Evolutionary conservation across 192 early-diverging fungal species (phyloP).

Genomic region (Piromyces finnis): DNA sequence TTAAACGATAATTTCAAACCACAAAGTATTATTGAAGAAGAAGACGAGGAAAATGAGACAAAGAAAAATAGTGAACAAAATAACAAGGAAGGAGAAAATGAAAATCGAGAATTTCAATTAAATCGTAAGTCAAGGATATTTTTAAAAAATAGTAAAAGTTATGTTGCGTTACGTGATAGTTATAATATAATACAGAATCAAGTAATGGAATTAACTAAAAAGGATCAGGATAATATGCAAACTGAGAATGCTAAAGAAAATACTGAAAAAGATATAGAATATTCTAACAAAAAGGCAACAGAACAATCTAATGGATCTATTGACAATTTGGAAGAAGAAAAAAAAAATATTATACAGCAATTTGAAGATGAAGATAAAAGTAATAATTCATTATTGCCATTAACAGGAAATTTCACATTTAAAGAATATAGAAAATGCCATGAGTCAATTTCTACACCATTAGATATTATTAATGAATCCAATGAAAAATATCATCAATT

Average conservation of each 20-base stretch:
- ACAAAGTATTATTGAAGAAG: not conserved
- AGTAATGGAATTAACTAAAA: not conserved
- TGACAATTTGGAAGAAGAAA: not conserved
- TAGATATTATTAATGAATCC: not conserved
- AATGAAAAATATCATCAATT: not conserved
- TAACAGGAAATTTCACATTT: not conserved
- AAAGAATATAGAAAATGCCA: not conserved
- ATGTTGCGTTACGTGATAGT: not conserved
- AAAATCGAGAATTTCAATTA: not conserved
- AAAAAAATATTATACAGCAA: not conserved
- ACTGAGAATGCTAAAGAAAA: no score
- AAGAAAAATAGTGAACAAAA: not conserved
- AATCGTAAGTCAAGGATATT: not conserved
- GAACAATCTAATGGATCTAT: not conserved
- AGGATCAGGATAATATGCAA: not conserved
- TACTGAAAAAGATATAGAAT: no score
- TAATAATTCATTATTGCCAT: not conserved
- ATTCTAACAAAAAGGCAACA: no score
- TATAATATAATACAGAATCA: not conserved
- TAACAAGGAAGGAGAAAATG: not conserved
- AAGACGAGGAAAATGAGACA: not conserved
- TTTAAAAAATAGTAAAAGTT: not conserved
- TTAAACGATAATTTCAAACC: not conserved
- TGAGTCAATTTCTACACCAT: not conserved
- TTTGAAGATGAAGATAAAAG: not conserved